Evolutionary conservation across 441 rosid species (phyloP), one percentile per base, ranked within the genome.

Genomic region (Omphalea diandra): DNA sequence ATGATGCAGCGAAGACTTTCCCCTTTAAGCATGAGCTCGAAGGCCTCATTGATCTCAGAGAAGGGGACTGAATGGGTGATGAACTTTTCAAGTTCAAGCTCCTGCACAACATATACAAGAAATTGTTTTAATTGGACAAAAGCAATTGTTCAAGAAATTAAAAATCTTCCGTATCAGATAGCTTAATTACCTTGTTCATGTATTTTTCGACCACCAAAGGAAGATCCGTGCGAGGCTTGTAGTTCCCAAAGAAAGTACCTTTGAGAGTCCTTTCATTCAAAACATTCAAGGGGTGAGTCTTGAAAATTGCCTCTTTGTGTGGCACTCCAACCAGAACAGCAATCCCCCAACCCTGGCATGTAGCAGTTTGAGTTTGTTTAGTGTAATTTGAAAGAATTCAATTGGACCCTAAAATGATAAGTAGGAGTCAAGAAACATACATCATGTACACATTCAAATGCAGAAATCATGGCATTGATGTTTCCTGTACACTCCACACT

Each of bases 191-290:
- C 79, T 83, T 80, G 71, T 72, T 78, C 71, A 83, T 71, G 79
- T 71, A 80, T 53, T 71, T 76, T 62, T 83, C 84, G 18, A 80
- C 86, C 4, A 83, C 73, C 0, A 56, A 18, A 14, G 86, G 84
- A 9, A 83, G 44, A 70, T 80, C 81, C 4, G 82, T 68, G 17
- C 81, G 79, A 0, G 84, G 86, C 29, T 83, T 83, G 71, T 68
- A 83, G 84, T 83, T 80, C 64, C 83, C 84, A 10, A 73, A 83
- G 72, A 83, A 83, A 0, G 84, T 83, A 5, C 82, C 86, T 73
- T 76, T 83, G 24, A 80, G 80, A 56, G 86, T 71, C 74, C 74
- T 79, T 77, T 79, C 82, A 8, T 62, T 80, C 59, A 78, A 65
- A 5, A 80, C 2, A 36, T 74, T 78, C 22, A 80, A 7, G 5